These are phyloP conservation scores for Cyathus striatus DNA, from an alignment of 768 basidiomycete species.

Conservation along the genomic window DNA sequence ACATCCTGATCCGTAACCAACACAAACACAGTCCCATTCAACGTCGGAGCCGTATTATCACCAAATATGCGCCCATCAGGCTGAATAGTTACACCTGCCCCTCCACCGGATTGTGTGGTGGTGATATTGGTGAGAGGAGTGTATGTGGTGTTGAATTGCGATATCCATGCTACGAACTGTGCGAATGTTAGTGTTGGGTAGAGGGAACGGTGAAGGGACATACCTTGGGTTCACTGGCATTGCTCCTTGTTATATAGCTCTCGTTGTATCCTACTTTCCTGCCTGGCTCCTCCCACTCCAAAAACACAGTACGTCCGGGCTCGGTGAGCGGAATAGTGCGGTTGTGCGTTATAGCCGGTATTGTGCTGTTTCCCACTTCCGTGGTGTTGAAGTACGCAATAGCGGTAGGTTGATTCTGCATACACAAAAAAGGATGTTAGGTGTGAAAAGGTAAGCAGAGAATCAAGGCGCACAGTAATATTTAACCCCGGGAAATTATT, in stretches of 20 bases:
- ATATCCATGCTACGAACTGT: background rate
- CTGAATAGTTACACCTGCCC: background rate
- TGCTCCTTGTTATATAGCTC: conserved; percentile 44
- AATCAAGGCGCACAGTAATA: conserved; percentile 18
- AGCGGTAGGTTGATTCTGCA: conserved; percentile 25
- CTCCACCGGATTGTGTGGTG: background rate
- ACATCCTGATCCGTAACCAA: background rate
- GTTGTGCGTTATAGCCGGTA: conserved; percentile 51
- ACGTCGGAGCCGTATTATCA: background rate
- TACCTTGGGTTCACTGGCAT: conserved; percentile 37
- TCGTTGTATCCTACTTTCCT: conserved; percentile 44
- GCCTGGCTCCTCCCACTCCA: conserved; percentile 56
- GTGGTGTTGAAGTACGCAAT: conserved; percentile 16
- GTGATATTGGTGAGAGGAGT: background rate
- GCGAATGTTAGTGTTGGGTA: background rate
- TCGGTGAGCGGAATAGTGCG: conserved; percentile 38
- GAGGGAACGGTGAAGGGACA: background rate
- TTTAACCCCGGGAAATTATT: conserved; percentile 48
- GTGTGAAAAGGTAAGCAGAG: background rate
- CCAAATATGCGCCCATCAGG: background rate
- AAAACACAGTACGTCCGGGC: conserved; percentile 37
- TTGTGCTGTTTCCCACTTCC: conserved; percentile 26
- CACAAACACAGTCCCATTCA: conserved; percentile 1
- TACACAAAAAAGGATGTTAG: background rate
- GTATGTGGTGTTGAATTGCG: background rate